Base-by-base conservation (phyloP, 331 rosid genomes). In the Spiraea crenata region DNA sequence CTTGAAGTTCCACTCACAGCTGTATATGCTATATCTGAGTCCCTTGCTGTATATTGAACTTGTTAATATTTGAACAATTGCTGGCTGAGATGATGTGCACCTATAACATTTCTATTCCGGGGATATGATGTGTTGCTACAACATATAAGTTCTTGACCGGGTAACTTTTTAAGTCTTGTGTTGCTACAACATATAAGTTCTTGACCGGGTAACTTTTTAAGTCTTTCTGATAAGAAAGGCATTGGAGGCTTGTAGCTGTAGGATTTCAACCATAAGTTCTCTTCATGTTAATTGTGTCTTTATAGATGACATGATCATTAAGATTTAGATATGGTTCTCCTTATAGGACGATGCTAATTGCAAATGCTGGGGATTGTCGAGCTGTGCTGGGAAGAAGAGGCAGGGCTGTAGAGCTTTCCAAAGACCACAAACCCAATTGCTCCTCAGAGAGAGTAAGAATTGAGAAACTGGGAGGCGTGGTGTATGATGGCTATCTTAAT, bases 351-450 rank as follows among this genome's bases (percentile, higher is more conserved):
- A 57, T 80, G 80, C 17, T 75, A 44, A 67, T 80, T 49, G 83
- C 83, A 4, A 80, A 80, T 66, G 83, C 71, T 11, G 83, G 83
- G 44, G 83, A 80, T 20, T 80, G 83, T 67, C 73, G 84, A 55
- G 84, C 84, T 20, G 84, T 81, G 54, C 38, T 81, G 62, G 78
- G 81, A 56, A 76, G 72, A 56, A 74, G 78, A 64, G 84, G 84
- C 6, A 56, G 80, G 58, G 84, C 81, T 1, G 49, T 76, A 9
- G 84, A 81, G 66, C 70, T 81, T 34, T 81, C 84, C 17, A 73
- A 76, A 72, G 84, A 81, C 67, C 84, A 81, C 44, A 81, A 76
- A 57, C 84, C 84, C 38, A 76, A 55, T 57, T 60, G 73, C 11
- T 37, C 42, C 19, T 62, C 76, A 0, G 84, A 81, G 62, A 76